phyloP scores from a whole-genome alignment of 768 basidiomycete species.

The Sporobolomyces phaffii region DNA sequence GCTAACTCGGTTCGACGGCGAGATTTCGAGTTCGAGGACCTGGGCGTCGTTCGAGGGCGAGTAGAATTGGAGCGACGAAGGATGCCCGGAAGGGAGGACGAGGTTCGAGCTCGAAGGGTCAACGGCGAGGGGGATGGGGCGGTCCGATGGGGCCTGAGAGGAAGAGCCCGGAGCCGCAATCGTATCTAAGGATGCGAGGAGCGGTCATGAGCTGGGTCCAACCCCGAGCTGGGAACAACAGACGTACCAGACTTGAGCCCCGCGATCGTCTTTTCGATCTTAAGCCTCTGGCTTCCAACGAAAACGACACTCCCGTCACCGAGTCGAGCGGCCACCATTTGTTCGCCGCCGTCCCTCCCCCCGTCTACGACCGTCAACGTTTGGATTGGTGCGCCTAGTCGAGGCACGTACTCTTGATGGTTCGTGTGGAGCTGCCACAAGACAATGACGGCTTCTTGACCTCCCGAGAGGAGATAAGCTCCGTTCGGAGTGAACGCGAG shows the following conservation, averaged over 20 bases:
- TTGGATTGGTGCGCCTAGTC: constrained; percentile 78
- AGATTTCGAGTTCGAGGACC: constrained; percentile 80
- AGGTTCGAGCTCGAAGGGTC: constrained; percentile 64
- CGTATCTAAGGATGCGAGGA: constrained; percentile 6
- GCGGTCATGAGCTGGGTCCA: not conserved
- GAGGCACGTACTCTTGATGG: constrained; percentile 83
- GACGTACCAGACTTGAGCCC: constrained; percentile 69
- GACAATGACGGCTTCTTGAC: constrained; percentile 92
- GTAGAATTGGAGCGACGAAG: constrained; percentile 88
- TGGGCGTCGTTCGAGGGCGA: constrained; percentile 65
- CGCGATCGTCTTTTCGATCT: constrained; percentile 64
- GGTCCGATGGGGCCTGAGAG: constrained; percentile 14
- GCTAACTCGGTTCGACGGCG: constrained; percentile 85
- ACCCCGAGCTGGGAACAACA: constrained; percentile 7
- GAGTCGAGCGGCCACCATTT: constrained; percentile 80
- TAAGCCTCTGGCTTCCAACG: constrained; percentile 64
- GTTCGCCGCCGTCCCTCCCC: constrained; percentile 52
- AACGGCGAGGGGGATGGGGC: constrained; percentile 62
- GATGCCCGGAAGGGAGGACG: constrained; percentile 86
- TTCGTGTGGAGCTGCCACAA: constrained; percentile 90
- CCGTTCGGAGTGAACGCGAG: constrained; percentile 83
- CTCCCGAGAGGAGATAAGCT: constrained; percentile 84
- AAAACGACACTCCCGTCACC: constrained; percentile 74
- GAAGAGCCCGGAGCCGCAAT: constrained; percentile 46
- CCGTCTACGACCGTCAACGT: constrained; percentile 56